Percentiles rank a stretch among this genome's conserved stretches.
Evolutionary conservation across 345 rosid species (phyloP).

Genomic region (Linum tenue): DNA sequence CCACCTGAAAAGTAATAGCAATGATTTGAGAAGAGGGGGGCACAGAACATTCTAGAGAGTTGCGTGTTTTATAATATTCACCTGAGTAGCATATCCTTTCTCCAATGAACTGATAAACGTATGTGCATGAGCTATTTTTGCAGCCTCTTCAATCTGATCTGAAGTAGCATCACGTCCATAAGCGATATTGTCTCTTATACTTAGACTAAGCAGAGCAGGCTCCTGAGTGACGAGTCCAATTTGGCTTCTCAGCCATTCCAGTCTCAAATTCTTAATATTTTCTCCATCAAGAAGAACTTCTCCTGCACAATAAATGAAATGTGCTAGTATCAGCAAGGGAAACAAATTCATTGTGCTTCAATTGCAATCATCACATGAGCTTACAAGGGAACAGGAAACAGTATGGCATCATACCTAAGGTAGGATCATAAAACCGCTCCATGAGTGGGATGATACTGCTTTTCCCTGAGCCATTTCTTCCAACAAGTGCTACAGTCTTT

Average conservation of each 20-base stretch:
- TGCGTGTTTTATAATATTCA: conserved; percentile 15
- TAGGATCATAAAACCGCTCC: conserved; percentile 99
- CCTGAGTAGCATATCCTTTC: conserved; percentile 90
- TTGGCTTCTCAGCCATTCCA: conserved; percentile 93
- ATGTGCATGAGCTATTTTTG: conserved; percentile 92
- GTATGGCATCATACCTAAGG: conserved; percentile 57
- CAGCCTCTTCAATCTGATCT: conserved; percentile 95
- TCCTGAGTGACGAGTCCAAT: conserved; percentile 98
- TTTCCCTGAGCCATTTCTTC: conserved; percentile 98
- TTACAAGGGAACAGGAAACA: conserved; percentile 8
- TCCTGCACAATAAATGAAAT: conserved; percentile 48
- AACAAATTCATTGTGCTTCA: conserved; percentile 11
- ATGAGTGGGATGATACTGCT: conserved; percentile 98
- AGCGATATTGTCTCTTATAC: conserved; percentile 79
- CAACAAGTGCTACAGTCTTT: conserved; percentile 96
- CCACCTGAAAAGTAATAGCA: conserved; percentile 47
- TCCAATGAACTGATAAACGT: conserved; percentile 83
- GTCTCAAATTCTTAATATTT: conserved; percentile 74
- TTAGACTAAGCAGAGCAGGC: conserved; percentile 87
- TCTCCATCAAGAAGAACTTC: conserved; percentile 98
- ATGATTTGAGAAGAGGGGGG: conserved; percentile 6
- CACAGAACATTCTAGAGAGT: conserved; percentile 3
- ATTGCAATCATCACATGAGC: not conserved
- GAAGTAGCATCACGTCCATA: conserved; percentile 74
- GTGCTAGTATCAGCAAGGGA: conserved; percentile 10